Percentiles rank a stretch among this genome's conserved stretches.
Conservation (phyloP, 148 eudicot species). For the Heliosperma pusillum region DNA sequence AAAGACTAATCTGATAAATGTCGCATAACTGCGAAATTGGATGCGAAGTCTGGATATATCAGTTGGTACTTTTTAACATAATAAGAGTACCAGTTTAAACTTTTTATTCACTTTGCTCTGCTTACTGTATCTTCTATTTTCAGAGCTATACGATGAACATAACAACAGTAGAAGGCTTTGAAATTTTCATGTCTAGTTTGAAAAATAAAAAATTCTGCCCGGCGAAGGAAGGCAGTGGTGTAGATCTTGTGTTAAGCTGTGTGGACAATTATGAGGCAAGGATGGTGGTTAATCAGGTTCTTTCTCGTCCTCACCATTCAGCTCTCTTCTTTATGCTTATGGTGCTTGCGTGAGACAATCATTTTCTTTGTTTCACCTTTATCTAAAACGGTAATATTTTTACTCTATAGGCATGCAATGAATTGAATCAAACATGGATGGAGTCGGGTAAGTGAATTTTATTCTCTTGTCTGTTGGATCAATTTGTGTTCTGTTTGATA, state of each 20-base stretch:
- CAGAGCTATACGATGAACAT: constrained; percentile 95
- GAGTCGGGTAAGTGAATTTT: constrained; percentile 64
- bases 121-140: background rate
- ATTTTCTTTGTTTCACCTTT: background rate
- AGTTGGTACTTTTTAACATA: background rate
- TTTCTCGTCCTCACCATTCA: background rate
- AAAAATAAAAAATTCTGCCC: constrained; percentile 62
- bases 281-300: constrained; percentile 99
- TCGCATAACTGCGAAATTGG: background rate
- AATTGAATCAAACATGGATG: constrained; percentile 95
- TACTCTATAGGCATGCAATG: constrained; percentile 82
- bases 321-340: background rate
- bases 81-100: background rate
- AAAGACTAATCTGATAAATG: too few relatives aligned
- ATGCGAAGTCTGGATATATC: background rate
- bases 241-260: constrained; percentile 96
- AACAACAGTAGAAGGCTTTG: constrained; percentile 93
- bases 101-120: background rate
- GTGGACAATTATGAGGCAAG: constrained; percentile 99
- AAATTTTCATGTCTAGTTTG: constrained; percentile 82
- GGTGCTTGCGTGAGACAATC: background rate
- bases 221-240: constrained; percentile 72
- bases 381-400: constrained; percentile 18
- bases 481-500: constrained; percentile 7
- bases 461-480: background rate